Conservation (phyloP, 208 protist species). For the Paratrypanosoma confusum region DNA sequence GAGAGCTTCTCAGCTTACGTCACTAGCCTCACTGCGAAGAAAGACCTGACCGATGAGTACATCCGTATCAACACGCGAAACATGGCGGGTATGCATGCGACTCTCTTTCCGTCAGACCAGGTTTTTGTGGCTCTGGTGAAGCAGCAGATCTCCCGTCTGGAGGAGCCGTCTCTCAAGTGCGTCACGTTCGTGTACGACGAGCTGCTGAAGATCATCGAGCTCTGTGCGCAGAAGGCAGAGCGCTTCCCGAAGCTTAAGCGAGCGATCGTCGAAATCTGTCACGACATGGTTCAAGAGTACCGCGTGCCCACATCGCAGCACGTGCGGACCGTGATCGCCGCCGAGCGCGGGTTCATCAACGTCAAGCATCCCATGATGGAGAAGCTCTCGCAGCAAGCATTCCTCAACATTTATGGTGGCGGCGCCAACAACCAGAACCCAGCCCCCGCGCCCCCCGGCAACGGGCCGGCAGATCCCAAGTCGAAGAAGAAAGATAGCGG, state of each 20-base stretch:
- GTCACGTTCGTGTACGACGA: slow-evolving; percentile 95
- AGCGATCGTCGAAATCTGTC: slow-evolving; percentile 76
- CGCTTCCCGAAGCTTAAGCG: slow-evolving; percentile 88
- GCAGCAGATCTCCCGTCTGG: slow-evolving; percentile 90
- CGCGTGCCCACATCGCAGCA: slow-evolving; percentile 67
- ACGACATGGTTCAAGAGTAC: slow-evolving; percentile 70
- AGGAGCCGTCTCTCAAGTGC: slow-evolving; percentile 92
- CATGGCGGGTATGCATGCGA: slow-evolving; percentile 92
- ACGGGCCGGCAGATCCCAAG: slow-evolving; percentile 27
- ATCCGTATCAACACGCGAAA: slow-evolving; percentile 94
- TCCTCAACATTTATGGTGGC: slow-evolving; percentile 64
- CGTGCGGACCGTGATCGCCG: slow-evolving; percentile 90
- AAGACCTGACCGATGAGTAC: slow-evolving; percentile 89
- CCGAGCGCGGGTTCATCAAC: slow-evolving; percentile 96
- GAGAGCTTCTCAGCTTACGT: slow-evolving; percentile 89
- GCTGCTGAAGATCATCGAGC: slow-evolving; percentile 86
- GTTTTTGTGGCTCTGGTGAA: slow-evolving; percentile 94
- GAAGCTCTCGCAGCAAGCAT: slow-evolving; percentile 58
- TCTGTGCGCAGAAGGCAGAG: slow-evolving; percentile 59
- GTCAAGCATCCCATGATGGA: slow-evolving; percentile 89
- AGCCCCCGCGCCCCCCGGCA: slow-evolving; percentile 8
- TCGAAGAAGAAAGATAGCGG: slow-evolving; percentile 44
- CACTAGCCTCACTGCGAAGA: slow-evolving; percentile 73
- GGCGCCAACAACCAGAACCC: slow-evolving; percentile 2
- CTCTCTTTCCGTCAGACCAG: slow-evolving; percentile 95